A percentile compares a stretch with the other conserved stretches of the same genome.
phyloP scores from a whole-genome alignment of 331 rosid genomes.

The Phaseolus coccineus region DNA sequence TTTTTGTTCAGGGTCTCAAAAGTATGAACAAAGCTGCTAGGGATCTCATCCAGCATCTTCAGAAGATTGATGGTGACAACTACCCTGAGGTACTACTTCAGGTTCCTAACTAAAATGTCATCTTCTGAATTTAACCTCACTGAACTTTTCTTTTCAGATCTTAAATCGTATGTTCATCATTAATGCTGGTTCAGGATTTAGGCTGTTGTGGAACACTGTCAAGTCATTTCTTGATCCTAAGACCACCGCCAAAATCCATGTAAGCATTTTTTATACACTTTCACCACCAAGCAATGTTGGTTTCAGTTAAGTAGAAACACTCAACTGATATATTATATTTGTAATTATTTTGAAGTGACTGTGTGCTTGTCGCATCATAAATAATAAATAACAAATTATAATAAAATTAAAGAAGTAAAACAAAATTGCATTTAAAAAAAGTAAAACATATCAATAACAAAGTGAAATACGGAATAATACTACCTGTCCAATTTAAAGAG shows the following conservation, averaged over 20 bases:
- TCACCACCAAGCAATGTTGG: conserved; percentile 13
- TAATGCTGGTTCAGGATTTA: conserved; percentile 97
- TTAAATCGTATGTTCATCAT: conserved; percentile 95
- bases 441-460: background rate
- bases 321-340: conserved; percentile 21
- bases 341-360: too few species aligned
- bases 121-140: conserved; percentile 22
- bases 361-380: too few species aligned
- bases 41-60: conserved; percentile 81
- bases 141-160: conserved; percentile 52
- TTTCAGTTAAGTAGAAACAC: conserved; percentile 28
- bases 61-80: conserved; percentile 95
- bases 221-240: conserved; percentile 94
- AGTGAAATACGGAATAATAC: background rate
- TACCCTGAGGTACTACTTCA: conserved; percentile 81
- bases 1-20: conserved; percentile 69
- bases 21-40: conserved; percentile 91
- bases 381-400: too few species aligned
- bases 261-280: conserved; percentile 36
- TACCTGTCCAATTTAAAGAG: background rate
- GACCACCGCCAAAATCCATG: conserved; percentile 94
- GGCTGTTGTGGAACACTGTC: conserved; percentile 89
- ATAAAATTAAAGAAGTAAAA: background rate
- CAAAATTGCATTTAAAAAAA: background rate
- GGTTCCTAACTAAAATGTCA: background rate